A percentile compares a stretch with the other conserved stretches of the same genome.
phyloP scores from a whole-genome alignment of 495 filamentous ascomycete genomes.

The Penicillium roqueforti region DNA sequence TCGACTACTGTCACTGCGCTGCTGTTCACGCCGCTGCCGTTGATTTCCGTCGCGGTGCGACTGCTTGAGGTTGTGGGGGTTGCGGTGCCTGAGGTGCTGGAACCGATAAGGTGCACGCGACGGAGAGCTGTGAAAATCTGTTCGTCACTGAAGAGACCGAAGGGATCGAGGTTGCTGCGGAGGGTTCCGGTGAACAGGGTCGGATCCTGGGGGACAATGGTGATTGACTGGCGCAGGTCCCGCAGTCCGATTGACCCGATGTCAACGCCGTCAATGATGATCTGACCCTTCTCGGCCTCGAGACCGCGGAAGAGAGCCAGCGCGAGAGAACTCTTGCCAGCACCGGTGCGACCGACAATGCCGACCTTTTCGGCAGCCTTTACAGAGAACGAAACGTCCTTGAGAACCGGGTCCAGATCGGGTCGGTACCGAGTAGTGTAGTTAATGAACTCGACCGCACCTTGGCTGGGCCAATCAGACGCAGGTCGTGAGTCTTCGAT shows the following conservation, averaged over 20 bases:
- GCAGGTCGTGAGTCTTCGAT: constrained; percentile 75
- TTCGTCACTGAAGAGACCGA: constrained; percentile 84
- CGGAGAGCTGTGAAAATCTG: constrained; percentile 84
- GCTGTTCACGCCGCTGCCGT: constrained; percentile 40
- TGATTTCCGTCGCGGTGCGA: constrained; percentile 21
- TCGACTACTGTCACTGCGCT: constrained; percentile 36
- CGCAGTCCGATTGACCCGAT: constrained; percentile 83
- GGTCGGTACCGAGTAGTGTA: constrained; percentile 87
- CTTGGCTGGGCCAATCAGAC: constrained; percentile 78
- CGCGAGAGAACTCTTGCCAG: constrained; percentile 94
- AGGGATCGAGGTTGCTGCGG: constrained; percentile 92
- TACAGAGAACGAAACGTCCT: constrained; percentile 80
- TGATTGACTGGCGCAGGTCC: constrained; percentile 89
- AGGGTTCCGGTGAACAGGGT: constrained; percentile 97
- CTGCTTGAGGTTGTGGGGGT: constrained; percentile 42
- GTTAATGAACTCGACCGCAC: constrained; percentile 77
- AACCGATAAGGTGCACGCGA: constrained; percentile 83
- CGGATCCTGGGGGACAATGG: constrained; percentile 97
- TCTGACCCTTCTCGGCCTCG: constrained; percentile 86
- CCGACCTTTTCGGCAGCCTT: constrained; percentile 87
- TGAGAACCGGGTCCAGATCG: constrained; percentile 83
- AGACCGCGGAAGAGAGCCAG: constrained; percentile 96
- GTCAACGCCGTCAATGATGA: constrained; percentile 85
- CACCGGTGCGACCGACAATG: constrained; percentile 93
- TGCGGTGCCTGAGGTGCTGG: constrained; percentile 45